Conservation (phyloP, 345 rosid species). For the Excoecaria agallocha region DNA sequence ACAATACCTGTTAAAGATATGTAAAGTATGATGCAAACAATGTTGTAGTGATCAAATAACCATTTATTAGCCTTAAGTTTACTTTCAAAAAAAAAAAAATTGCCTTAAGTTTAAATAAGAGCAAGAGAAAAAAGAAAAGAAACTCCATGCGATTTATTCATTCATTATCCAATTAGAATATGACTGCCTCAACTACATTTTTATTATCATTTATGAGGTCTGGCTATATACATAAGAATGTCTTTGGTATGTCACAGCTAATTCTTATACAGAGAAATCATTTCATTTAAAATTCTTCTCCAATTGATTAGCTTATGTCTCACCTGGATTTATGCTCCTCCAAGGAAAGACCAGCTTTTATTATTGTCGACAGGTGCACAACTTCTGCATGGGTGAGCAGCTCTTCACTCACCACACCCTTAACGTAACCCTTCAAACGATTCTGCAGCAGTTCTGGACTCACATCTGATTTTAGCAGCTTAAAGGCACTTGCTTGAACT, state of each 20-base stretch:
- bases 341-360: conserved; percentile 70
- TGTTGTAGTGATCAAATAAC: no score
- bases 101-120: no score
- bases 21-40: no score
- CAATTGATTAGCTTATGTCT: background rate
- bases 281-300: background rate
- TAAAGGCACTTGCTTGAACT: conserved; percentile 28
- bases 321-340: conserved; percentile 83
- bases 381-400: conserved; percentile 80
- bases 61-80: no score
- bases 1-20: background rate
- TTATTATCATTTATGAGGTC: background rate
- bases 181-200: background rate
- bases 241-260: background rate
- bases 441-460: conserved; percentile 58
- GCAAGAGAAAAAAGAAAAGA: no score
- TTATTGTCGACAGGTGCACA: conserved; percentile 67
- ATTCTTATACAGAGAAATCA: background rate
- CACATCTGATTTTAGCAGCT: conserved; percentile 42
- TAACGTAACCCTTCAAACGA: conserved; percentile 72
- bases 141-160: background rate
- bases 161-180: background rate
- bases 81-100: no score
- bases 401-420: conserved; percentile 66
- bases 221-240: no score